These are phyloP conservation scores for Beauveria bassiana DNA, from an alignment of 2,329 filamentous ascomycete genomes.

Conservation along the genomic window DNA sequence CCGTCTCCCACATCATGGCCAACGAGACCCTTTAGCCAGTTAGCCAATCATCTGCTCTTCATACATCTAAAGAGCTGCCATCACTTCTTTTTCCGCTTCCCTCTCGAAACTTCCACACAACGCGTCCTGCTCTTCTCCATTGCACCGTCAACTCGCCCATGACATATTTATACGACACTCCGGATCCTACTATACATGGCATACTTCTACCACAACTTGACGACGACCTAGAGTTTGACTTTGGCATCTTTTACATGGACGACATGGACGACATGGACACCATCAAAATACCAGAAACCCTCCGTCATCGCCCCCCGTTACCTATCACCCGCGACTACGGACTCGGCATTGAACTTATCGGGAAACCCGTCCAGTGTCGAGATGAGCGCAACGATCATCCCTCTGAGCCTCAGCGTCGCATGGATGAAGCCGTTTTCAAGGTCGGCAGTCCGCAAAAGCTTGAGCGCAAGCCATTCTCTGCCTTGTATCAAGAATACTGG, in stretches of 20 bases:
- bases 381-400: slow-evolving; percentile 3
- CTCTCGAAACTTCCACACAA: not conserved
- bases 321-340: not conserved
- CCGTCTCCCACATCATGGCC: not conserved
- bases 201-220: slow-evolving; percentile 1
- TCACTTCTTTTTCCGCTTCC: not conserved
- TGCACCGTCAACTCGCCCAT: not conserved
- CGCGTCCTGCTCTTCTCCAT: not conserved
- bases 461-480: not conserved
- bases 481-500: slow-evolving; percentile 6
- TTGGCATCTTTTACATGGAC: slow-evolving; percentile 8
- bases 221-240: not conserved
- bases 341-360: not conserved
- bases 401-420: not conserved
- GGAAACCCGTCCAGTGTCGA: not conserved
- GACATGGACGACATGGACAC: slow-evolving; percentile 2
- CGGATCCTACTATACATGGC: slow-evolving; percentile 6
- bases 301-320: not conserved
- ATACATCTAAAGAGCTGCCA: not conserved
- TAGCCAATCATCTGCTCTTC: not conserved
- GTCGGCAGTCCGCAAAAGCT: not conserved
- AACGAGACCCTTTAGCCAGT: not conserved
- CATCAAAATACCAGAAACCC: not conserved
- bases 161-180: slow-evolving; percentile 5
- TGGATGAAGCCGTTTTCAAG: not conserved